Percentiles rank a stretch among this genome's conserved stretches.
phyloP scores from a whole-genome alignment of 208 protist genomes.

The Leishmania amazonensis region DNA sequence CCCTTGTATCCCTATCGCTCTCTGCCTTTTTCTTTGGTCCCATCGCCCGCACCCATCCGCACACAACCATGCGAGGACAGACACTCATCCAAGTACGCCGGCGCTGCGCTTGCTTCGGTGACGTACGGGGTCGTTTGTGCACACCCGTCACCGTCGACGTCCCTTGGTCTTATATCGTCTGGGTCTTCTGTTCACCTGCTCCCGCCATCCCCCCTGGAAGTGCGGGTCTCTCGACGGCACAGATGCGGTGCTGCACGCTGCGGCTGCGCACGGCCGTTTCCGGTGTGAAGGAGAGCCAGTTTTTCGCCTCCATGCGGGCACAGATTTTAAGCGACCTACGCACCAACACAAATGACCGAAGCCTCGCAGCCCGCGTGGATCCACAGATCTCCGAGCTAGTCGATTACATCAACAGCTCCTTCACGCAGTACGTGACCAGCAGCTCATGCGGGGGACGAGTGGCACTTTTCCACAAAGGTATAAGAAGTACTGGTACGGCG shows the following conservation, averaged over 20 bases:
- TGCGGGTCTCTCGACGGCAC: neutral
- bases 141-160: neutral
- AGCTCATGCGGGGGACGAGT: constrained; percentile 78
- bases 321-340: constrained; percentile 57
- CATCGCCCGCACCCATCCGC: neutral
- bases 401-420: constrained; percentile 53
- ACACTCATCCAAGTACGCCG: neutral
- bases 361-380: constrained; percentile 75
- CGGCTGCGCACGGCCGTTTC: constrained; percentile 24
- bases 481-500: constrained; percentile 7
- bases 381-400: constrained; percentile 54
- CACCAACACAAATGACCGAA: constrained; percentile 72
- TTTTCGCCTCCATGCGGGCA: constrained; percentile 40
- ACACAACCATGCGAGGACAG: neutral
- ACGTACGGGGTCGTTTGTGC: neutral
- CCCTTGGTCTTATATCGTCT: neutral
- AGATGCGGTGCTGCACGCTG: constrained; percentile 10
- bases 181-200: neutral
- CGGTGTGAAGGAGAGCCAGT: constrained; percentile 41
- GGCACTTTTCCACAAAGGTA: constrained; percentile 74
- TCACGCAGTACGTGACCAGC: constrained; percentile 74
- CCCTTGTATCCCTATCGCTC: neutral
- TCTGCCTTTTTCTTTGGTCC: neutral
- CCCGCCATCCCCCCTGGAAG: neutral
- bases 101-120: neutral